Percentiles rank a stretch among this genome's conserved stretches.
phyloP scores from a whole-genome alignment of 345 rosid species.

The Gynandropsis gynandra region DNA sequence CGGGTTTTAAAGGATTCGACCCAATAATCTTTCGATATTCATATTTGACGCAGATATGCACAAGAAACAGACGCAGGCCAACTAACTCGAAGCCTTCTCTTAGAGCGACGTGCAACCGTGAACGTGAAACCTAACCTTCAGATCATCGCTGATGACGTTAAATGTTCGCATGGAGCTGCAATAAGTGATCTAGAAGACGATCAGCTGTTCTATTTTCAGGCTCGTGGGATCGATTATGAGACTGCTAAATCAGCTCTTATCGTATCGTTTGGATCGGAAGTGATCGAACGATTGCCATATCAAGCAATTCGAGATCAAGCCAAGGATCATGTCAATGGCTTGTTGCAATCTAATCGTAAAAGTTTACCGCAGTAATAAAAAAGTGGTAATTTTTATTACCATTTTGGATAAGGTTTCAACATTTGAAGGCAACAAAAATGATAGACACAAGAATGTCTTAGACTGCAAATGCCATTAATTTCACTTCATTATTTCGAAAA shows the following conservation, averaged over 20 bases:
- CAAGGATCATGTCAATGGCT: slow-evolving; percentile 43
- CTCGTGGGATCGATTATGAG: slow-evolving; percentile 69
- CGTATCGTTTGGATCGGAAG: slow-evolving; percentile 76
- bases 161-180: slow-evolving; percentile 97
- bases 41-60: slow-evolving; percentile 51
- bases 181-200: slow-evolving; percentile 82
- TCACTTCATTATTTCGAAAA: too few relatives aligned
- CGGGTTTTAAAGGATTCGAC: too few relatives aligned
- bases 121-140: slow-evolving; percentile 92
- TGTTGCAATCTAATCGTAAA: slow-evolving; percentile 36
- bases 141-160: slow-evolving; percentile 83
- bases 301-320: slow-evolving; percentile 41
- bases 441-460: too few relatives aligned
- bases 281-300: slow-evolving; percentile 47
- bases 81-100: slow-evolving; percentile 72
- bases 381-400: too few relatives aligned
- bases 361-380: not conserved
- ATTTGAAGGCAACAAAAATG: too few relatives aligned
- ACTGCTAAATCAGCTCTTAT: slow-evolving; percentile 81
- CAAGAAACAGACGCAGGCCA: slow-evolving; percentile 94
- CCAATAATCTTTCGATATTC: too few relatives aligned
- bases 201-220: slow-evolving; percentile 83
- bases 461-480: too few relatives aligned
- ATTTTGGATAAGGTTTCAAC: too few relatives aligned
- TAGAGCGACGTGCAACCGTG: slow-evolving; percentile 81